Base-by-base conservation (phyloP, 1,139 yeast genomes). In the Candida tetrigidarum region DNA sequence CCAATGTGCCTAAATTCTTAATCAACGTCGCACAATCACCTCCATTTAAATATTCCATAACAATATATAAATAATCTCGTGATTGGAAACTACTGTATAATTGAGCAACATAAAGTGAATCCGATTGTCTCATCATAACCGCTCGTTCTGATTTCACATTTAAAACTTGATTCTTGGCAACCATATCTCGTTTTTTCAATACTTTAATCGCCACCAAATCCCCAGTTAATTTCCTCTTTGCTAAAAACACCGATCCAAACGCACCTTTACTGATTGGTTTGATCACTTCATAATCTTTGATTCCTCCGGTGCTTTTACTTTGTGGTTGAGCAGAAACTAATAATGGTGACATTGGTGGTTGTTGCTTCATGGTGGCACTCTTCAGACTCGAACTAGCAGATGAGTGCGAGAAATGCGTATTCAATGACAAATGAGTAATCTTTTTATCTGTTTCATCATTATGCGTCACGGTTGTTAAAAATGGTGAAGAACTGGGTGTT, bases 211-310 rank as follows among this genome's bases (percentile, higher is more conserved):
- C 99, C 55, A 88, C 95, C 62, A 91, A 88, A 51, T 95, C 99
- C 2, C 98, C 97, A 0, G 98, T 93, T 11, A 86, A 65, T 55
- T 83, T 85, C 55, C 95, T 79, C 51, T 85, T 81, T 0, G 97
- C 93, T 14, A 95, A 71, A 60, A 84, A 93, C 1, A 95, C 99
- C 33, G 96, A 86, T 0, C 99, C 99, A 72, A 92, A 95, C 0
- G 99, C 99, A 26, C 99, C 99, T 60, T 90, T 89, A 60, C 97
- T 88, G 43, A 95, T 91, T 0, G 99, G 97, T 59, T 91, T 91
- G 46, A 95, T 72, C 28, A 93, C 83, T 55, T 90, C 97, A 62
- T 91, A 95, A 63, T 95, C 99, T 50, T 80, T 81, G 23, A 92
- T 91, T 2, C 90, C 84, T 0, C 96, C 93, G 3, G 76, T 69